Evolutionary conservation across 306 rosid genomes (phyloP).

Genomic region (Dryas alaskensis): DNA sequence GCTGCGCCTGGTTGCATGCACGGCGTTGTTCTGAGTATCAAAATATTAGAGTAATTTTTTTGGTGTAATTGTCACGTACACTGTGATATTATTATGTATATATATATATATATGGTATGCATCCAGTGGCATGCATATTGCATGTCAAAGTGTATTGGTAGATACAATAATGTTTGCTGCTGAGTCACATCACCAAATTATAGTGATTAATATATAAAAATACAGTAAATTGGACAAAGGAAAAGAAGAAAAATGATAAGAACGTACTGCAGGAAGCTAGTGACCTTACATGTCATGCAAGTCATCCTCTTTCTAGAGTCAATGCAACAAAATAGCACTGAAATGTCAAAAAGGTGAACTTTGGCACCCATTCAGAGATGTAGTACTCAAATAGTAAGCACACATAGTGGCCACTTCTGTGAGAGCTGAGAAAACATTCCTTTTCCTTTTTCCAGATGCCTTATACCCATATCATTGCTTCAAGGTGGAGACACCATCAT

Average conservation of each 20-base stretch:
- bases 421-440: neutral
- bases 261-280: conserved; percentile 2
- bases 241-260: neutral
- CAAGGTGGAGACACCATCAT: conserved; percentile 62
- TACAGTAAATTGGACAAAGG: too few relatives aligned
- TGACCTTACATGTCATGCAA: conserved; percentile 27
- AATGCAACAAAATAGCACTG: conserved; percentile 41
- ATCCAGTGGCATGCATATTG: too few relatives aligned
- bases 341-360: conserved; percentile 39
- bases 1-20: too few relatives aligned
- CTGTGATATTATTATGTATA: too few relatives aligned
- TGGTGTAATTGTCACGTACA: too few relatives aligned
- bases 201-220: too few relatives aligned
- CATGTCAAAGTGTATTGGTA: too few relatives aligned
- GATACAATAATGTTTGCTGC: too few relatives aligned
- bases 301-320: conserved; percentile 40
- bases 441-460: conserved; percentile 35
- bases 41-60: too few relatives aligned
- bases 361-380: conserved; percentile 49
- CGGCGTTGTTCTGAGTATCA: too few relatives aligned
- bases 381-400: conserved; percentile 21
- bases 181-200: too few relatives aligned
- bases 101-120: too few relatives aligned
- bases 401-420: conserved; percentile 28
- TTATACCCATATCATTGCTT: conserved; percentile 29